Evolutionary conservation across 2,329 filamentous ascomycete species (phyloP).

Genomic region (Domatiomyces catenatus): DNA sequence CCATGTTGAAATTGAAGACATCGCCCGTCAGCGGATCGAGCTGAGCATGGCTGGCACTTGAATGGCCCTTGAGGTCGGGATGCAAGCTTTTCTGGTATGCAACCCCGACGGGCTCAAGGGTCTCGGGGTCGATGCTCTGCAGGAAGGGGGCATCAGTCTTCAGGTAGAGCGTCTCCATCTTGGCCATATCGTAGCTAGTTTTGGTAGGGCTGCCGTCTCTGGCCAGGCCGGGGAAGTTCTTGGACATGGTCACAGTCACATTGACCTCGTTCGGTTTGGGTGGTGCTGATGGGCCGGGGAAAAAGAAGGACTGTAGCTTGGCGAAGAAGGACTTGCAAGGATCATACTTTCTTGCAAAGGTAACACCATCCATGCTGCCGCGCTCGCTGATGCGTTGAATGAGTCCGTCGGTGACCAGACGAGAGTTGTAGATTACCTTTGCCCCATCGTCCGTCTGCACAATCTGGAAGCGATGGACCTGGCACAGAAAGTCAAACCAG

Average conservation of each 20-base stretch:
- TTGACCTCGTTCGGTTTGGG: slow-evolving; percentile 33
- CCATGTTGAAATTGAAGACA: slow-evolving; percentile 68
- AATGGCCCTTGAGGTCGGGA: slow-evolving; percentile 48
- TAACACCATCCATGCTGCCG: slow-evolving; percentile 42
- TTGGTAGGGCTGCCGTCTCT: slow-evolving; percentile 11
- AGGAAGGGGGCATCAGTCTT: slow-evolving; percentile 43
- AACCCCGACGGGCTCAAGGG: slow-evolving; percentile 56
- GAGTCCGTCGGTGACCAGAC: slow-evolving; percentile 49
- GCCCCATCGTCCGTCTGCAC: slow-evolving; percentile 14
- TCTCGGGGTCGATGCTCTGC: slow-evolving; percentile 51
- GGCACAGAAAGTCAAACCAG: slow-evolving; percentile 62
- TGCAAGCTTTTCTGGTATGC: slow-evolving; percentile 48
- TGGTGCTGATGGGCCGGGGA: slow-evolving; percentile 10
- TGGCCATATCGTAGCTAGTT: slow-evolving; percentile 11
- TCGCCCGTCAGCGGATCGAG: slow-evolving; percentile 59
- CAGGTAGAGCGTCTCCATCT: slow-evolving; percentile 39
- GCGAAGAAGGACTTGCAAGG: slow-evolving; percentile 59
- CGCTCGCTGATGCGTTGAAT: slow-evolving; percentile 45
- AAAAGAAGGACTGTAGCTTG: slow-evolving; percentile 53
- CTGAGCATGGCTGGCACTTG: slow-evolving; percentile 57
- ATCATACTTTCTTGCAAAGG: slow-evolving; percentile 57
- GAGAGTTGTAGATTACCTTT: slow-evolving; percentile 53
- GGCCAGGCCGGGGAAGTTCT: slow-evolving; percentile 46
- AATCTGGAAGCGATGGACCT: slow-evolving; percentile 60
- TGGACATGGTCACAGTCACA: slow-evolving; percentile 49